These are phyloP conservation scores for Solanum chacoense DNA, from an alignment of 305 asterid genomes.

Conservation along the genomic window DNA sequence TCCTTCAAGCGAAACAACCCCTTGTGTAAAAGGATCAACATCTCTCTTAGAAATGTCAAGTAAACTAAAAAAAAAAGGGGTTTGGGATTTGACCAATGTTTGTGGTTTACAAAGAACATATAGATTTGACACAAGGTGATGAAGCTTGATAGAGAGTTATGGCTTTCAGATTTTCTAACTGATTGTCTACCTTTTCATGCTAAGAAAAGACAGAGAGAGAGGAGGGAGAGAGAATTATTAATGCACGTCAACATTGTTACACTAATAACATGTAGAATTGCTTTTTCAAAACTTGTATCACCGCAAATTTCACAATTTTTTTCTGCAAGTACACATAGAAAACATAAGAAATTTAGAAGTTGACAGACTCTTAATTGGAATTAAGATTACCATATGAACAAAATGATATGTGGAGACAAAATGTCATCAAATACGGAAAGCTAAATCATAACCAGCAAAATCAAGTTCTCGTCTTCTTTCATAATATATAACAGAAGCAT, in stretches of 20 bases:
- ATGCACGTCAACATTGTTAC: not conserved
- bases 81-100: not conserved
- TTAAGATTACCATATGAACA: not conserved
- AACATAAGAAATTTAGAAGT: not conserved
- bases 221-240: not conserved
- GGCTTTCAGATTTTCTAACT: not conserved
- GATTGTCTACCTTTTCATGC: not conserved
- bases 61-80: not conserved
- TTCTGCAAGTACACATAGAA: not conserved
- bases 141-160: not conserved
- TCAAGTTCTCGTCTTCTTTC: no score
- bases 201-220: not conserved
- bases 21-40: not conserved
- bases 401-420: no score
- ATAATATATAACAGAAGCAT: not conserved
- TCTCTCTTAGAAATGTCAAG: not conserved
- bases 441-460: not conserved
- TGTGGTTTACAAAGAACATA: not conserved
- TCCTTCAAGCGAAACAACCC: not conserved
- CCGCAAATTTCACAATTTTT: not conserved
- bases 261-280: not conserved
- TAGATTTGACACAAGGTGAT: not conserved
- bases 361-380: not conserved
- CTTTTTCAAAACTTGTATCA: not conserved
- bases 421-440: not conserved